phyloP scores from a whole-genome alignment of 2,329 filamentous ascomycete species.

The Peltaster fructicola region DNA sequence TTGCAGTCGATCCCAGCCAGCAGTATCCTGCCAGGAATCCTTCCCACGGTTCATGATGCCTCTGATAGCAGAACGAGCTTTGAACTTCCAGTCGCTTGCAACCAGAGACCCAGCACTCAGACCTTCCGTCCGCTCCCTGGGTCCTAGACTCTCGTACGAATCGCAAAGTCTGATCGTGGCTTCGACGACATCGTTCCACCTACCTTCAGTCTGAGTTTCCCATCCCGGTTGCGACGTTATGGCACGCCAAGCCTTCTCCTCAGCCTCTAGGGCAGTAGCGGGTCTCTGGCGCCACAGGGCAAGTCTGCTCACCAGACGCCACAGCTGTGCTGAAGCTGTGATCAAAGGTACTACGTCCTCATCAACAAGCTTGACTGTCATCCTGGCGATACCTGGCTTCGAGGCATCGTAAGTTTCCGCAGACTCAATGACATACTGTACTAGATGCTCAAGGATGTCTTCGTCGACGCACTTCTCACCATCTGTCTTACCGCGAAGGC shows the following conservation, averaged over 20 bases:
- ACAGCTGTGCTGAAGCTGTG: conserved; percentile 59
- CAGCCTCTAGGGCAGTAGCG: conserved; percentile 55
- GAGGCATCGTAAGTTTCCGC: conserved; percentile 25
- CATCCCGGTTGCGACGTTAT: conserved; percentile 38
- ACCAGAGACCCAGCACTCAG: conserved; percentile 40
- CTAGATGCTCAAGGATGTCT: conserved; percentile 51
- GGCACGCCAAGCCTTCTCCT: conserved; percentile 80
- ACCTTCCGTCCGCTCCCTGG: conserved; percentile 33
- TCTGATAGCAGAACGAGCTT: conserved; percentile 67
- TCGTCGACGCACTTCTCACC: conserved; percentile 66
- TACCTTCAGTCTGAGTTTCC: conserved; percentile 39
- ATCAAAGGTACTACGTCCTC: conserved; percentile 63
- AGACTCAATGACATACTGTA: conserved; percentile 48
- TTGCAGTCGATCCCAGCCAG: conserved; percentile 47
- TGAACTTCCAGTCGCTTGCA: conserved; percentile 70
- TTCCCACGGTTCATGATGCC: conserved; percentile 69
- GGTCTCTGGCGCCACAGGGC: conserved; percentile 58
- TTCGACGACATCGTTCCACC: conserved; percentile 56
- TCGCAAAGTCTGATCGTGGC: conserved; percentile 69
- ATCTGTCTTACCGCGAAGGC: conserved; percentile 45
- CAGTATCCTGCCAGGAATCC: conserved; percentile 64
- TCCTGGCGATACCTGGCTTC: conserved; percentile 35
- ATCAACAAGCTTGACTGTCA: conserved; percentile 58
- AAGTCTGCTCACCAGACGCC: conserved; percentile 54
- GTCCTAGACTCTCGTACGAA: conserved; percentile 57